phyloP scores from a whole-genome alignment of 148 eudicot genomes.

The Heliosperma pusillum region DNA sequence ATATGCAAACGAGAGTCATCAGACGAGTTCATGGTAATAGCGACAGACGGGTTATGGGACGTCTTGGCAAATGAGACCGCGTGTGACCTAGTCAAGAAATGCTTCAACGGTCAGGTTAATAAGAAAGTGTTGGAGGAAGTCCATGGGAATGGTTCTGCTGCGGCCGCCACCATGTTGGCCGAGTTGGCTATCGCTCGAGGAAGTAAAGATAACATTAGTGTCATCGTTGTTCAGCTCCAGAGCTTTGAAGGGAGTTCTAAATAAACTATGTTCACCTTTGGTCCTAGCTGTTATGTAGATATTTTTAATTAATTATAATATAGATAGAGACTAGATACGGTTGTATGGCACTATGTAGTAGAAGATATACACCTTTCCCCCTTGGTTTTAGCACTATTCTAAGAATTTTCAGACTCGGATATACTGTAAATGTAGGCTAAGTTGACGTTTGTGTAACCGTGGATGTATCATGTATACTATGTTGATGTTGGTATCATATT shows the following conservation, averaged over 20 bases:
- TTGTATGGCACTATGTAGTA: neutral
- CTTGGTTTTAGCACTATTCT: neutral
- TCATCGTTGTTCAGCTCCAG: constrained; percentile 35
- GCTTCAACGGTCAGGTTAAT: constrained; percentile 25
- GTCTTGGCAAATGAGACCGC: constrained; percentile 43
- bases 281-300: no score
- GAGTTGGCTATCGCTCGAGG: constrained; percentile 47
- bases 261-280: neutral
- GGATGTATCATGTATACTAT: no score
- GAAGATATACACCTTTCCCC: neutral
- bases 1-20: constrained; percentile 25
- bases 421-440: no score
- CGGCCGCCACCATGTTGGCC: constrained; percentile 35
- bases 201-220: constrained; percentile 46
- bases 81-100: constrained; percentile 37
- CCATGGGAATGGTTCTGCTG: constrained; percentile 15
- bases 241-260: neutral
- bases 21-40: constrained; percentile 46
- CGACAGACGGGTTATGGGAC: constrained; percentile 55
- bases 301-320: no score
- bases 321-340: neutral
- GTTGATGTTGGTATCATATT: no score
- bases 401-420: neutral
- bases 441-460: no score
- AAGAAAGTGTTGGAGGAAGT: constrained; percentile 9